Conservation (phyloP, 73 alveolate genomes). For the Breviolum minutum region DNA sequence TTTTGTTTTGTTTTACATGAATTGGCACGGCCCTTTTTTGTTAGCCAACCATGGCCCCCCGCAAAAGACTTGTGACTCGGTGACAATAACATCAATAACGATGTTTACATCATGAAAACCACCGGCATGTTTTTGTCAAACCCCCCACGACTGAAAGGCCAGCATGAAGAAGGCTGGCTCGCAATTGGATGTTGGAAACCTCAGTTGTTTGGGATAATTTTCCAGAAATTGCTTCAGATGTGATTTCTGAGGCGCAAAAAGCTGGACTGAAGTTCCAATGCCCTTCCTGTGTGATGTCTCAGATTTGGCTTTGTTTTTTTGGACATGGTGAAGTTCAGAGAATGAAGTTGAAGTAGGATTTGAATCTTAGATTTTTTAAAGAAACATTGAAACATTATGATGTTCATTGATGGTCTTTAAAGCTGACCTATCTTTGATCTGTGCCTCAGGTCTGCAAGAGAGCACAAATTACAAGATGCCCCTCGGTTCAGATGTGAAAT, state of each 20-base stretch:
- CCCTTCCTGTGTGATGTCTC: conserved; percentile 34
- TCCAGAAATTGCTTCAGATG: not conserved
- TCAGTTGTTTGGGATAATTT: not conserved
- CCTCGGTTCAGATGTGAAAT: not conserved
- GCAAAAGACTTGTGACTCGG: not conserved
- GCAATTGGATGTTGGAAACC: conserved; percentile 45
- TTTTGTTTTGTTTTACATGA: not conserved
- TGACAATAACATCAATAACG: no score
- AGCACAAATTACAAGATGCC: conserved; percentile 92
- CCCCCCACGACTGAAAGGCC: not conserved
- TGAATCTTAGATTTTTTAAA: not conserved
- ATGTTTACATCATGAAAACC: not conserved
- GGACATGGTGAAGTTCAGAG: no score
- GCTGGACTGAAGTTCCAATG: conserved; percentile 94
- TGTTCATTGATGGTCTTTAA: not conserved
- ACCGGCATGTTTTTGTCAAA: not conserved
- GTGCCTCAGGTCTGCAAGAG: conserved; percentile 79
- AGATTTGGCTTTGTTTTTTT: not conserved
- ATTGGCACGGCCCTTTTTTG: not conserved
- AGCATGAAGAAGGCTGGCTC: conserved; percentile 62
- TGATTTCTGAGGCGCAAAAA: conserved; percentile 44
- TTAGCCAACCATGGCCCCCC: not conserved
- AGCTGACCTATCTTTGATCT: not conserved
- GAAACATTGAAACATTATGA: not conserved
- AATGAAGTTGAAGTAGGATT: not conserved